A percentile compares a stretch with the other conserved stretches of the same genome.
phyloP scores from a whole-genome alignment of 257 asterid genomes.

The Primulina huaijiensis region DNA sequence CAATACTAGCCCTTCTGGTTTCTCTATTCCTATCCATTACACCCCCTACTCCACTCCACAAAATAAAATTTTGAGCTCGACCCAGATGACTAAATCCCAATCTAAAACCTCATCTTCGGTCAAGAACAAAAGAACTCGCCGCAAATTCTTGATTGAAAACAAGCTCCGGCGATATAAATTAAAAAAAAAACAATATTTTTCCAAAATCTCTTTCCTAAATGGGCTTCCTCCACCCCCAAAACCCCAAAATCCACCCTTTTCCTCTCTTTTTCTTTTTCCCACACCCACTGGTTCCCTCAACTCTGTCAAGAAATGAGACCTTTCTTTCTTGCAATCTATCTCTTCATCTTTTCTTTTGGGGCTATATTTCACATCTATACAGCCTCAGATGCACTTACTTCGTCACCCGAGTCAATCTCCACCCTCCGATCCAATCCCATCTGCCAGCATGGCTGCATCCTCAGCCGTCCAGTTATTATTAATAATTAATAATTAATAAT shows the following conservation, averaged over 20 bases:
- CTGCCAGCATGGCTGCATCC: constrained; percentile 58
- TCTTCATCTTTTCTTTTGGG: constrained; percentile 45
- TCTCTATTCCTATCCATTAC: constrained; percentile 89
- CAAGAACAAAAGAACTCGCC: constrained; percentile 36
- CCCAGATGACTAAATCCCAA: constrained; percentile 37
- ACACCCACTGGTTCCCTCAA: constrained; percentile 7
- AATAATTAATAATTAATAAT: too few species aligned
- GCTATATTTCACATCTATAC: constrained; percentile 42
- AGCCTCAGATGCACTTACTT: constrained; percentile 55
- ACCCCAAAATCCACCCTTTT: constrained; percentile 24
- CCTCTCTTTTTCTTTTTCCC: constrained; percentile 13
- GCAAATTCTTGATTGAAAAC: constrained; percentile 37
- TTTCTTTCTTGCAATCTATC: constrained; percentile 40
- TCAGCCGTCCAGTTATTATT: constrained; percentile 36
- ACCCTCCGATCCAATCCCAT: constrained; percentile 18
- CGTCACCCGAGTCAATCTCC: constrained; percentile 36
- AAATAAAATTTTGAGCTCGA: constrained; percentile 23
- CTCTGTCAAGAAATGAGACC: constrained; percentile 40
- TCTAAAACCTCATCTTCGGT: constrained; percentile 30
- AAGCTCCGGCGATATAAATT: constrained; percentile 27
- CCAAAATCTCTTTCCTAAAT: constrained; percentile 30
- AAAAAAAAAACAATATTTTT: constrained; percentile 26
- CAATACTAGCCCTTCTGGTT: constrained; percentile 72
- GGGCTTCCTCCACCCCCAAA: constrained; percentile 30
- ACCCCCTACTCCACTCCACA: constrained; percentile 1